A percentile compares a stretch with the other conserved stretches of the same genome.
Conservation (phyloP, 1,284 basidiomycete genomes). For the Afroboletus lepidellus region DNA sequence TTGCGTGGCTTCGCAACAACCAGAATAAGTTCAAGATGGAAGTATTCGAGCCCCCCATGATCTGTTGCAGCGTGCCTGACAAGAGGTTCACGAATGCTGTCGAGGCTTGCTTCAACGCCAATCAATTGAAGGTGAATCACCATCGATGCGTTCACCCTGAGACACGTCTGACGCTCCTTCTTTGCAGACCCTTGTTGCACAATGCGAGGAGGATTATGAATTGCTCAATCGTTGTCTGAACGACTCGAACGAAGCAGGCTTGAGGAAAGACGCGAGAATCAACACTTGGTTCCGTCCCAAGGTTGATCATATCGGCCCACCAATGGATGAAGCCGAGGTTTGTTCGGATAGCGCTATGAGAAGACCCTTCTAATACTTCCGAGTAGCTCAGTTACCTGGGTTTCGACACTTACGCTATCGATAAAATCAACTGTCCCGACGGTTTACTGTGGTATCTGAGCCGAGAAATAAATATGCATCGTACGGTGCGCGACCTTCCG, state of each 20-base stretch:
- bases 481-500: slow-evolving; percentile 53
- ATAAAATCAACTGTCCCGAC: slow-evolving; percentile 69
- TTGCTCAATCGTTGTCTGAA: slow-evolving; percentile 66
- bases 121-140: slow-evolving; percentile 59
- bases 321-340: slow-evolving; percentile 60
- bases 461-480: slow-evolving; percentile 62
- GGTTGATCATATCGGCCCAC: slow-evolving; percentile 42
- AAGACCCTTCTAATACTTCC: slow-evolving; percentile 4
- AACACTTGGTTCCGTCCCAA: slow-evolving; percentile 63
- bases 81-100: slow-evolving; percentile 64
- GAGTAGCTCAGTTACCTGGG: slow-evolving; percentile 58
- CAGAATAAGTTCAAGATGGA: slow-evolving; percentile 69
- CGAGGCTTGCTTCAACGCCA: slow-evolving; percentile 67
- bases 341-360: slow-evolving; percentile 13
- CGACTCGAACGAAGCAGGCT: slow-evolving; percentile 53
- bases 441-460: slow-evolving; percentile 65
- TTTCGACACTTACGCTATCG: slow-evolving; percentile 84
- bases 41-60: slow-evolving; percentile 83
- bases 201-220: slow-evolving; percentile 82
- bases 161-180: background rate
- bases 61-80: slow-evolving; percentile 73
- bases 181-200: slow-evolving; percentile 79
- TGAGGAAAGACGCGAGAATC: slow-evolving; percentile 50
- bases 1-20: slow-evolving; percentile 78
- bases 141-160: background rate